Conservation (phyloP, 371 early-diverging fungal species). For the Choanephora cucurbitarum region DNA sequence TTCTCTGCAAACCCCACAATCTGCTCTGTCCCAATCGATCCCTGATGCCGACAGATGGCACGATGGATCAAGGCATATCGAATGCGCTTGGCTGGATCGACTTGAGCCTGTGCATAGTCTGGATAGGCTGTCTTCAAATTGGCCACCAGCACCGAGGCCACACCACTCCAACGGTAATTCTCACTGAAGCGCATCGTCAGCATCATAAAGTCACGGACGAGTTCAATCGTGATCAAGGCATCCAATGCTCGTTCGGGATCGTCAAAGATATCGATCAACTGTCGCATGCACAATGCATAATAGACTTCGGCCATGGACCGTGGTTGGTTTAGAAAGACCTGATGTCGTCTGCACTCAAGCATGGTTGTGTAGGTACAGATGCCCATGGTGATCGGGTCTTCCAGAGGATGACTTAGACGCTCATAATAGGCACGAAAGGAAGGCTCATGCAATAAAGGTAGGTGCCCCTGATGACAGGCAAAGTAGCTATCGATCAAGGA, state of each 20-base stretch:
- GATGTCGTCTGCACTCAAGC: background rate
- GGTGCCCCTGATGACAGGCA: background rate
- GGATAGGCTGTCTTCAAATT: background rate
- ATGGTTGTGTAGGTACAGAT: slow-evolving; percentile 2
- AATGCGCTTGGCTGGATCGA: background rate
- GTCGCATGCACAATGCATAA: slow-evolving; percentile 7
- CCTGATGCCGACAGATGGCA: no score
- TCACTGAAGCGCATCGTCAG: background rate
- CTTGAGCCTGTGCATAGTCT: background rate
- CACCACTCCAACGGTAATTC: slow-evolving; percentile 1
- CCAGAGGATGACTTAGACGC: slow-evolving; percentile 1
- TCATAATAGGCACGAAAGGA: slow-evolving; percentile 1
- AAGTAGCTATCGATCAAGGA: slow-evolving; percentile 3
- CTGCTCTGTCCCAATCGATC: no score
- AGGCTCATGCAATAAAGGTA: slow-evolving; percentile 6
- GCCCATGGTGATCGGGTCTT: slow-evolving; percentile 8
- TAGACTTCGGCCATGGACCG: slow-evolving; percentile 2
- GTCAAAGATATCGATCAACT: slow-evolving; percentile 11
- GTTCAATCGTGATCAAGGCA: background rate
- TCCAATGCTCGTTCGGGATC: slow-evolving; percentile 7
- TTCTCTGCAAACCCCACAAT: background rate
- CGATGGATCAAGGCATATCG: slow-evolving; percentile 5
- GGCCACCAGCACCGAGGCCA: background rate
- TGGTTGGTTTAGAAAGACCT: background rate
- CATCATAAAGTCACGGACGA: background rate